Evolutionary conservation across 306 rosid genomes (phyloP), one percentile per base, ranked within the genome.

Genomic region (Dalbergia cochinchinensis): DNA sequence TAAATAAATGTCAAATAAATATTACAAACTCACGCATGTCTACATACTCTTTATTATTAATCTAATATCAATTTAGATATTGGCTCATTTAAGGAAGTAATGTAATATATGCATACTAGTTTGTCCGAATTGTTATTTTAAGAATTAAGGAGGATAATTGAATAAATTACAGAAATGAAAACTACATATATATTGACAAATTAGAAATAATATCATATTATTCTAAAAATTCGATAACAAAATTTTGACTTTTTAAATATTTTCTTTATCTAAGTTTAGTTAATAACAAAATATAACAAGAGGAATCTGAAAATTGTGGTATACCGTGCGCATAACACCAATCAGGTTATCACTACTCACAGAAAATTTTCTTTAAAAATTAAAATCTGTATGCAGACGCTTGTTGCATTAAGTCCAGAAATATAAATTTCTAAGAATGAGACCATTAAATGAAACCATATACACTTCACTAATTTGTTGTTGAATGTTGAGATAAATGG

Each of bases 1-100:
- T 53, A 54, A 54, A 11, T 58, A 42, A 61, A 74, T 26, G 13
- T 4, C 7, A 37, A 54, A 65, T 77, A 77, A 77, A 37, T 42
- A 77, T 65, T 33, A 1, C 45, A 58, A 20, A 65, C 73, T 77
- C 47, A 13, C 19, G 16, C 45, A 41, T 8, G 45, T 22, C 26
- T 26, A 26, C 31, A 26, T 26, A 26, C 2, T 26, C 31, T 26
- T 26, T 47, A 47, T 47, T 10, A 6, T 37, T 39, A 34, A 63
- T 39, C 31, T 37, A 16, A 9, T 41, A 41, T 65, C 1, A 33
- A 39, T 39, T 35, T 35, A 64, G 31, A 26, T 14, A 35, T 65
- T 22, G 26, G 11, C 11, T 60, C 11, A 15, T 44, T 44, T 37
- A 0, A 37, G 41, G 41, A 37, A 37, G 41, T 4, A 37, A 37